A percentile compares a stretch with the other conserved stretches of the same genome.
Evolutionary conservation across 805 yeast species (phyloP).

Genomic region (Starmerella stellata): DNA sequence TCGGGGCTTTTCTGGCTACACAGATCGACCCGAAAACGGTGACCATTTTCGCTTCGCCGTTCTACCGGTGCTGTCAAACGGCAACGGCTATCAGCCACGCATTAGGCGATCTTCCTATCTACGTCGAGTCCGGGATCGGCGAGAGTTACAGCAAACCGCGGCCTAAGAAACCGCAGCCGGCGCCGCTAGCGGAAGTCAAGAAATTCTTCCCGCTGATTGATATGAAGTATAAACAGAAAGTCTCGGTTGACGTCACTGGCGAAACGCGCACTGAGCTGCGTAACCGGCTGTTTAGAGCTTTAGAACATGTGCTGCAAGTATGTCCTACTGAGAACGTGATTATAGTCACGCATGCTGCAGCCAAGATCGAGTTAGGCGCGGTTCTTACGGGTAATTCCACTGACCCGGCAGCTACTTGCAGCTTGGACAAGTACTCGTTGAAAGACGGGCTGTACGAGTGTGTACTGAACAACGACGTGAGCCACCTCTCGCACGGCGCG

Average conservation of each 20-base stretch:
- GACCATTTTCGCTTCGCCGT: slow-evolving; percentile 56
- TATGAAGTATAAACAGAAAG: slow-evolving; percentile 34
- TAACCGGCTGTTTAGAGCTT: slow-evolving; percentile 37
- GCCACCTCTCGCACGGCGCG: slow-evolving; percentile 45
- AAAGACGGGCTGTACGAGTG: slow-evolving; percentile 5
- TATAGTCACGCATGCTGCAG: slow-evolving; percentile 84
- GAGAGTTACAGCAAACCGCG: slow-evolving; percentile 79
- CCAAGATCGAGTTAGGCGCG: slow-evolving; percentile 76
- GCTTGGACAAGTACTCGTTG: slow-evolving; percentile 46
- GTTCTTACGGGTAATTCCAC: slow-evolving; percentile 33
- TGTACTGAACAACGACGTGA: not conserved
- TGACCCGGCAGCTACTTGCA: slow-evolving; percentile 67
- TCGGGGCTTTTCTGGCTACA: slow-evolving; percentile 33
- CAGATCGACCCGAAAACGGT: slow-evolving; percentile 37
- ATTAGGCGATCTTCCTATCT: slow-evolving; percentile 36
- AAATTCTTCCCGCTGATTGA: slow-evolving; percentile 21
- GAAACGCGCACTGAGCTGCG: slow-evolving; percentile 61
- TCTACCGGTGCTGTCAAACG: slow-evolving; percentile 78
- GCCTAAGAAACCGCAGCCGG: slow-evolving; percentile 37
- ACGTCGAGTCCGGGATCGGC: slow-evolving; percentile 67
- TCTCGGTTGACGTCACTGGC: slow-evolving; percentile 47
- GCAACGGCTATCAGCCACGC: slow-evolving; percentile 46
- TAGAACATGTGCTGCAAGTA: slow-evolving; percentile 36
- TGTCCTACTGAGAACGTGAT: slow-evolving; percentile 40
- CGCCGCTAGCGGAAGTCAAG: slow-evolving; percentile 20